Base-by-base conservation (phyloP, 202 grass and related monocot genomes). In the Tripidium arundinaceum region DNA sequence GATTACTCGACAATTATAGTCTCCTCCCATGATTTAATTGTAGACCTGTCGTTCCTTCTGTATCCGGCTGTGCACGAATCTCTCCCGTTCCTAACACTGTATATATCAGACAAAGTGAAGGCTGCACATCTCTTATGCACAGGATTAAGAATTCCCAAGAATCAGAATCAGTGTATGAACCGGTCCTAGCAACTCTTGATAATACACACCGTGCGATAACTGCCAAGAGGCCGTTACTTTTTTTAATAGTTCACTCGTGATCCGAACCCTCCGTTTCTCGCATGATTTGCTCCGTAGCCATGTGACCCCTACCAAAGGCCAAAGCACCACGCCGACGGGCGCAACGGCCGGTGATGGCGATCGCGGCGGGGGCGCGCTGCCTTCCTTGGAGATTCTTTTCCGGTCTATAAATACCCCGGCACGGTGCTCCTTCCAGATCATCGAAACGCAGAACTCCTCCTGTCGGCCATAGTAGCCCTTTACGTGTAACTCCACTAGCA, bases 391-490 rank as follows among this genome's bases (percentile, higher is more conserved):
- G 62, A 52, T 40, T 36, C 28, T 1, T 40, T 34, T 33, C 6
- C 40, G 4, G 67, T 33, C 79, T 83, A 89, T 89, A 89, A 86
- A 69, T 79, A 74, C 74, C 61, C 65, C 52, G 61, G 67, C 73
- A 68, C 31, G 31, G 21, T 78, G 67, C 36, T 40, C 75, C 10
- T 74, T 43, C 19, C 62, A 6, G 19, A 74, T 29, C 83, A 89
- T 54, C 74, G 2, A 72, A 63, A 34, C 73, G 26, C 24, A 82
- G n/a, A 47, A 47, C 40, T 47, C 11, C 15, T 42, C 70, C 78
- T 73, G 26, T 62, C 87, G 65, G 65, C 34, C 49, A 18, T 45
- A 21, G 31, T 16, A 31, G 29, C 29, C n/a, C n/a, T n/a, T n/a
- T n/a, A n/a, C n/a, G n/a, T n/a, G n/a, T n/a, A n/a, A n/a, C n/a